Evolutionary conservation across 495 filamentous ascomycete genomes (phyloP).

Genomic region (Penicillium daleae): DNA sequence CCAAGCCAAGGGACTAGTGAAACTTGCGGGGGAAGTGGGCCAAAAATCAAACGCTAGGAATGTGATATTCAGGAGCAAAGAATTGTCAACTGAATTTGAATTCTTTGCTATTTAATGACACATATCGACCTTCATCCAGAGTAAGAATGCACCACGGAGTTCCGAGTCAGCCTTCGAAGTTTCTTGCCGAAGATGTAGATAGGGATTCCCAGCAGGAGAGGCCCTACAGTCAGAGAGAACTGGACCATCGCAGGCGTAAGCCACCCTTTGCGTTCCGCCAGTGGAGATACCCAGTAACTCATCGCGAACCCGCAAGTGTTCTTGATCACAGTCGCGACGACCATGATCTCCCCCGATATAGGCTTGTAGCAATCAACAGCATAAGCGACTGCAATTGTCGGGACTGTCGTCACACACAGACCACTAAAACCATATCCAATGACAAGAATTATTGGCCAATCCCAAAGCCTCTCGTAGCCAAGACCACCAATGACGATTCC

Average conservation of each 20-base stretch:
- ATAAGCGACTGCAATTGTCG: conserved; percentile 51
- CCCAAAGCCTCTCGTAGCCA: conserved; percentile 53
- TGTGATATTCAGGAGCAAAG: too few relatives aligned
- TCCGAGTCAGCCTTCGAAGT: conserved; percentile 21
- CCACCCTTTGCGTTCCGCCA: conserved; percentile 17
- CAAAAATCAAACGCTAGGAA: not conserved
- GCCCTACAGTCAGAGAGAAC: conserved; percentile 27
- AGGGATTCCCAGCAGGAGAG: conserved; percentile 25
- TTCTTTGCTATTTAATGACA: not conserved
- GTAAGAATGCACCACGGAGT: conserved; percentile 10
- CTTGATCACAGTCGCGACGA: conserved; percentile 57
- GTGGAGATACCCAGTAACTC: conserved; percentile 38
- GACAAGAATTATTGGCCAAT: conserved; percentile 55
- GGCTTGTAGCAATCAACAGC: conserved; percentile 63
- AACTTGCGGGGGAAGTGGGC: not conserved
- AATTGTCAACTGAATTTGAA: too few relatives aligned
- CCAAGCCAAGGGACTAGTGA: not conserved
- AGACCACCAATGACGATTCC: conserved; percentile 62
- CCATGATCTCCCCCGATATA: conserved; percentile 56
- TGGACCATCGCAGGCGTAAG: conserved; percentile 29
- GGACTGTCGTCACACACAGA: conserved; percentile 51
- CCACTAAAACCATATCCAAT: conserved; percentile 55
- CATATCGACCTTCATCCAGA: not conserved
- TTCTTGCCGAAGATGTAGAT: conserved; percentile 30
- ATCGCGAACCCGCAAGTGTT: conserved; percentile 50